A percentile compares a stretch with the other conserved stretches of the same genome.
phyloP scores from a whole-genome alignment of 2,329 filamentous ascomycete species.

The Lizonia empirigonia region DNA sequence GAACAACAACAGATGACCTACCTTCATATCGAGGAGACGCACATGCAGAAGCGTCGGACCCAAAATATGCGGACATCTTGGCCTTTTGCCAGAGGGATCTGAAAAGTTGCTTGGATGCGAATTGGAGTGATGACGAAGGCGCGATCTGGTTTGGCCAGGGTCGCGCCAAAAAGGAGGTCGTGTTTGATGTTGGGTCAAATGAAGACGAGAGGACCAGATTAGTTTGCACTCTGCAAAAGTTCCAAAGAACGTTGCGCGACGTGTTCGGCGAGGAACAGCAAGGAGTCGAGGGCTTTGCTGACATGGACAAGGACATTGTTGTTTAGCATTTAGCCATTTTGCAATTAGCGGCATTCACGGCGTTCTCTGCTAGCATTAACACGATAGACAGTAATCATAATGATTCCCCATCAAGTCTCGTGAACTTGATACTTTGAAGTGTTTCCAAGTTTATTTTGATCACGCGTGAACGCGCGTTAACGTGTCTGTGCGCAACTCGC shows the following conservation, averaged over 20 bases:
- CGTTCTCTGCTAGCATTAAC: conserved; percentile 11
- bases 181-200: conserved; percentile 41
- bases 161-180: conserved; percentile 53
- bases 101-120: conserved; percentile 50
- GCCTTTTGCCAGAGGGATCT: conserved; percentile 51
- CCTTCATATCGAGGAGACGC: conserved; percentile 25
- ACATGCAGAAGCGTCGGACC: neutral
- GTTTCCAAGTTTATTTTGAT: neutral
- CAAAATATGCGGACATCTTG: conserved; percentile 21
- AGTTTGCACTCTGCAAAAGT: conserved; percentile 20
- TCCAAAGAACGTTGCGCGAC: neutral
- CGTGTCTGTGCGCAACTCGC: no score
- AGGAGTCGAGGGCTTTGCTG: neutral
- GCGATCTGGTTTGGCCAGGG: conserved; percentile 56
- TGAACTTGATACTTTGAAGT: neutral
- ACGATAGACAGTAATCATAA: neutral
- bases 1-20: conserved; percentile 21
- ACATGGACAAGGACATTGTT: no score
- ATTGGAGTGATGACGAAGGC: conserved; percentile 50
- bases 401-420: neutral
- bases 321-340: conserved; percentile 18
- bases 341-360: conserved; percentile 29
- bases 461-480: neutral
- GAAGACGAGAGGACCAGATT: conserved; percentile 40
- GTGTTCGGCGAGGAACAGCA: neutral